Evolutionary conservation across 352 stramenopile genomes (phyloP).

Genomic region (Globisporangium barbulae): DNA sequence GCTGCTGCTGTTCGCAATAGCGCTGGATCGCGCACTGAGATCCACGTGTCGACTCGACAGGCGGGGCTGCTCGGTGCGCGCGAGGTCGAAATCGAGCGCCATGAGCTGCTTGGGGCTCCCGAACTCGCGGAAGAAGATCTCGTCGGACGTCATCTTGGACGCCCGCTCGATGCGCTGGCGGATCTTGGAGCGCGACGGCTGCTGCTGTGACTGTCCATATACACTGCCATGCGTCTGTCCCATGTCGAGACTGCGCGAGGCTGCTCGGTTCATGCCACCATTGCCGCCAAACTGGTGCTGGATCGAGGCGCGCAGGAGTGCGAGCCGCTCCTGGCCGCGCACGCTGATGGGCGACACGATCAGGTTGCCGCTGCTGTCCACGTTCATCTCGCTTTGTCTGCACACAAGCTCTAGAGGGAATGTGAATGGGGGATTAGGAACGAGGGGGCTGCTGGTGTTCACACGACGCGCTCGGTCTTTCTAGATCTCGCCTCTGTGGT

Average conservation of each 20-base stretch:
- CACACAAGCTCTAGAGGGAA: neutral
- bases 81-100: conserved; percentile 39
- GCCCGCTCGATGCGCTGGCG: conserved; percentile 48
- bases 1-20: neutral
- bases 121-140: conserved; percentile 72
- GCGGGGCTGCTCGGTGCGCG: conserved; percentile 18
- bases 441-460: neutral
- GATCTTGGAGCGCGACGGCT: conserved; percentile 30
- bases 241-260: conserved; percentile 8
- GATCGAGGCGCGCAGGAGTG: conserved; percentile 42
- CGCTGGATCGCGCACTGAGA: neutral
- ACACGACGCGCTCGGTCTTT: neutral
- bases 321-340: conserved; percentile 34
- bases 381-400: conserved; percentile 9
- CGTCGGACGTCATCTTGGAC: conserved; percentile 37
- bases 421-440: neutral
- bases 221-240: conserved; percentile 1
- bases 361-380: conserved; percentile 16
- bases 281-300: conserved; percentile 32
- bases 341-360: conserved; percentile 46
- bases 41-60: neutral
- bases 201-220: neutral
- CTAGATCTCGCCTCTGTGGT: neutral
- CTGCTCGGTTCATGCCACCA: neutral
- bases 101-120: conserved; percentile 47